These are phyloP conservation scores for Ceratocystis albifundus DNA, from an alignment of 2,329 filamentous ascomycete genomes.

Conservation along the genomic window DNA sequence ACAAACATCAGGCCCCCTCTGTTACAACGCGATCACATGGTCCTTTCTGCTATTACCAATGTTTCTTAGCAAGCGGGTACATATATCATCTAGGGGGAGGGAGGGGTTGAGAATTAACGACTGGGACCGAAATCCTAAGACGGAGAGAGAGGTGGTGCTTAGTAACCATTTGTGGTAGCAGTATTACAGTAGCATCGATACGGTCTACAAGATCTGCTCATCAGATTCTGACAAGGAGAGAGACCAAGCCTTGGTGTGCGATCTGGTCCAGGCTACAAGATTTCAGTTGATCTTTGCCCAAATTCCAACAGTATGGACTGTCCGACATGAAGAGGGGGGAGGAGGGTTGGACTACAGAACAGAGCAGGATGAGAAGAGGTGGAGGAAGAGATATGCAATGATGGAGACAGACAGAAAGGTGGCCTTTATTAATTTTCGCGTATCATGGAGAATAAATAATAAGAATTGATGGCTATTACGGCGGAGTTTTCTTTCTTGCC, in stretches of 20 bases:
- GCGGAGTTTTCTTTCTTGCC: no score
- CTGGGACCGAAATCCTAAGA: no score
- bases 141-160: no score
- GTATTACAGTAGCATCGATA: background rate
- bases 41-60: background rate
- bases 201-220: background rate
- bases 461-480: no score
- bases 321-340: no score
- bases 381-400: no score
- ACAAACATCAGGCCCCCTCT: background rate
- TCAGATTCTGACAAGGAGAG: background rate
- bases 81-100: no score
- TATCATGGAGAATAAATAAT: background rate
- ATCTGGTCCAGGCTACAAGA: background rate
- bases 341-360: no score
- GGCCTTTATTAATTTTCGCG: conserved; percentile 5
- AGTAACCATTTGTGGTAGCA: background rate
- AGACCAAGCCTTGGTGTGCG: background rate
- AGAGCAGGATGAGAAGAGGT: no score
- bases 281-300: background rate
- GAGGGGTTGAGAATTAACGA: no score
- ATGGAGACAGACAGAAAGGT: background rate
- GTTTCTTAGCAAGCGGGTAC: background rate
- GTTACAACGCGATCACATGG: background rate
- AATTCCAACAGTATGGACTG: background rate